Evolutionary conservation across 2,329 filamentous ascomycete genomes (phyloP).

Genomic region (Teratosphaeria epicoccoides): DNA sequence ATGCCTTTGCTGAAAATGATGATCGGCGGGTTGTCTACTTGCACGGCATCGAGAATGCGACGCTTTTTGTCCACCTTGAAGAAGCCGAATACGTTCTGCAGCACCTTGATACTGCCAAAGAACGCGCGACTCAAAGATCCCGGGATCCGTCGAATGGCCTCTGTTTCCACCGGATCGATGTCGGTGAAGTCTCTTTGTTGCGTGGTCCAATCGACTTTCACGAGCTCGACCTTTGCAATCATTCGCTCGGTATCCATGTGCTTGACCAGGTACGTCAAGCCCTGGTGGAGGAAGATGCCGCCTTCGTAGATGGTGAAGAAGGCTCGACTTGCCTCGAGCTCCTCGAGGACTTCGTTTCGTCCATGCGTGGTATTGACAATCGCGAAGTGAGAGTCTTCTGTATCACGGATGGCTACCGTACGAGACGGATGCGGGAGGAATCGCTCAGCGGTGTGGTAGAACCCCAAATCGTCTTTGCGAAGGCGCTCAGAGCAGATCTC

Average conservation of each 20-base stretch:
- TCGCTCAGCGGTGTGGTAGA: conserved; percentile 79
- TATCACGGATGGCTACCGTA: conserved; percentile 79
- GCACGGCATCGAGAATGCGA: conserved; percentile 79
- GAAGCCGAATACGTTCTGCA: conserved; percentile 85
- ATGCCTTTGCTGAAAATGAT: conserved; percentile 76
- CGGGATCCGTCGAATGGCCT: conserved; percentile 66
- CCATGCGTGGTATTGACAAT: conserved; percentile 80
- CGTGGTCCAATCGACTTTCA: conserved; percentile 91
- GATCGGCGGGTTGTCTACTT: conserved; percentile 88
- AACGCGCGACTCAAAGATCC: conserved; percentile 60
- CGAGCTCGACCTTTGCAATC: conserved; percentile 77
- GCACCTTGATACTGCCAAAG: conserved; percentile 76
- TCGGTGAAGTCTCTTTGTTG: conserved; percentile 88
- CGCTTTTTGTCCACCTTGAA: conserved; percentile 89
- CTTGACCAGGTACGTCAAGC: conserved; percentile 81
- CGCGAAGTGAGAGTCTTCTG: conserved; percentile 83
- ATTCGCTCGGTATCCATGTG: conserved; percentile 72
- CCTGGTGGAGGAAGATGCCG: conserved; percentile 93
- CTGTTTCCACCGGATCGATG: conserved; percentile 84
- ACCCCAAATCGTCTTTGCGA: conserved; percentile 62
- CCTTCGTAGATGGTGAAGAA: conserved; percentile 96
- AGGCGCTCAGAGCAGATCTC: conserved; percentile 66
- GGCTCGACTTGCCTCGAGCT: conserved; percentile 90
- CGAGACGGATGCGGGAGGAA: conserved; percentile 78
- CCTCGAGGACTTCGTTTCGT: conserved; percentile 77